Conservation (phyloP, 257 asterid species). For the Ophiorrhiza pumila region DNA sequence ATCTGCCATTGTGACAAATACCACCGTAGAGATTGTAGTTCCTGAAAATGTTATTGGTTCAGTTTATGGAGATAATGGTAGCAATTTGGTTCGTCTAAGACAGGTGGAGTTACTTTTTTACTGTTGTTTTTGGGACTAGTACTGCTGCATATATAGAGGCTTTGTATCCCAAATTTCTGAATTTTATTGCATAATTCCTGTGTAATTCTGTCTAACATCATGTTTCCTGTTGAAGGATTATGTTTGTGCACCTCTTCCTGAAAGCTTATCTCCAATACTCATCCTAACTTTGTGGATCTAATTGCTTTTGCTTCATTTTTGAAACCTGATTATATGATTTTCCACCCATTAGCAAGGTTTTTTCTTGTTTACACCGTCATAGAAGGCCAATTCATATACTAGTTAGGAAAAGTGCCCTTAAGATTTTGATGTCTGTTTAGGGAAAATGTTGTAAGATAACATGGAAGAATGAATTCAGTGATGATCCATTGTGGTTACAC, state of each 20-base stretch:
- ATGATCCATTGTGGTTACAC: background rate
- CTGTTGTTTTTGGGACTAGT: background rate
- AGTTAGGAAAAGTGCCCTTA: background rate
- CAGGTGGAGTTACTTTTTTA: slow-evolving; percentile 37
- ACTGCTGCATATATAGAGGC: background rate
- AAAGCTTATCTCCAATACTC: background rate
- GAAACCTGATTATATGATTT: background rate
- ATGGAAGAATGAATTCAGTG: background rate
- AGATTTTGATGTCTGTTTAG: background rate
- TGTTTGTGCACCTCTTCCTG: background rate
- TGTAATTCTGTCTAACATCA: background rate
- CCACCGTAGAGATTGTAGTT: slow-evolving; percentile 59
- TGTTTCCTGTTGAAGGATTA: background rate
- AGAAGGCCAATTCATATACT: background rate
- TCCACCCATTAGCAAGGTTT: background rate
- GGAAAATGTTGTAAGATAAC: background rate
- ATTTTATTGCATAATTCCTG: background rate
- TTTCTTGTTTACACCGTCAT: background rate
- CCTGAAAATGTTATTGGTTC: slow-evolving; percentile 49
- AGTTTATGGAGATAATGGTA: slow-evolving; percentile 55
- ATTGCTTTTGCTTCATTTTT: background rate
- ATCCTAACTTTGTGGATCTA: background rate
- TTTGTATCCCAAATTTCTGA: background rate
- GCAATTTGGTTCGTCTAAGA: slow-evolving; percentile 59
- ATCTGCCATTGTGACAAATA: slow-evolving; percentile 45